Percentiles rank a stretch among this genome's conserved stretches.
Evolutionary conservation across 1,139 yeast genomes (phyloP).

Genomic region (Waltiozyma solani): DNA sequence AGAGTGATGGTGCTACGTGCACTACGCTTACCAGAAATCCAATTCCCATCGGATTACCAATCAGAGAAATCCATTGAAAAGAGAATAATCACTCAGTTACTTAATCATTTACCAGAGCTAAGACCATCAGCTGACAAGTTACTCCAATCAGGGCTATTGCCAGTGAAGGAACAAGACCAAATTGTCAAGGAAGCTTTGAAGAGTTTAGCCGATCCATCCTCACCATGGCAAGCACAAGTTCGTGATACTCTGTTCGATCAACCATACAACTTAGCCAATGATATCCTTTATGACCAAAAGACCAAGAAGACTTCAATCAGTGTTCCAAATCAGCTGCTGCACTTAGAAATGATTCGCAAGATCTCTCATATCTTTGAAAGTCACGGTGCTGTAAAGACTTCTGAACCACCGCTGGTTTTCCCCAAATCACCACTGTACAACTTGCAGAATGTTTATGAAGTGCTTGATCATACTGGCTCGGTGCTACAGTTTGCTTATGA

Average conservation of each 20-base stretch:
- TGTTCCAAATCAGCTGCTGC: constrained; percentile 24
- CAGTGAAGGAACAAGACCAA: constrained; percentile 85
- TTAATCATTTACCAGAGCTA: constrained; percentile 68
- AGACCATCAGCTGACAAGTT: constrained; percentile 76
- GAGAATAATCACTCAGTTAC: constrained; percentile 49
- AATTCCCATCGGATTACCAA: constrained; percentile 60
- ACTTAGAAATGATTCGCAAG: constrained; percentile 40
- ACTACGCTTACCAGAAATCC: constrained; percentile 46
- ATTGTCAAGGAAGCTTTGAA: constrained; percentile 80
- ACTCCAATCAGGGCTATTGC: constrained; percentile 71
- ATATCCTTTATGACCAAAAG: constrained; percentile 63
- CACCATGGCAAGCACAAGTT: constrained; percentile 92
- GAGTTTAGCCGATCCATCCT: constrained; percentile 79
- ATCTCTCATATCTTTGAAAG: constrained; percentile 50
- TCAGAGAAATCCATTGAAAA: constrained; percentile 45
- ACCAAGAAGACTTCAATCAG: constrained; percentile 22
- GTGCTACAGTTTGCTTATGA: constrained; percentile 86
- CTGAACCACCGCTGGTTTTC: constrained; percentile 50
- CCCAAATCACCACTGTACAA: constrained; percentile 75
- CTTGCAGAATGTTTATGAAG: constrained; percentile 56
- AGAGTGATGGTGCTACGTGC: constrained; percentile 61
- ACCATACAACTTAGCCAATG: constrained; percentile 75
- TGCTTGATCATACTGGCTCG: constrained; percentile 77
- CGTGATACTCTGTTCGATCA: constrained; percentile 77
- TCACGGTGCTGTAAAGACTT: constrained; percentile 84